phyloP scores from a whole-genome alignment of 768 basidiomycete genomes.

The Russula brevipes region DNA sequence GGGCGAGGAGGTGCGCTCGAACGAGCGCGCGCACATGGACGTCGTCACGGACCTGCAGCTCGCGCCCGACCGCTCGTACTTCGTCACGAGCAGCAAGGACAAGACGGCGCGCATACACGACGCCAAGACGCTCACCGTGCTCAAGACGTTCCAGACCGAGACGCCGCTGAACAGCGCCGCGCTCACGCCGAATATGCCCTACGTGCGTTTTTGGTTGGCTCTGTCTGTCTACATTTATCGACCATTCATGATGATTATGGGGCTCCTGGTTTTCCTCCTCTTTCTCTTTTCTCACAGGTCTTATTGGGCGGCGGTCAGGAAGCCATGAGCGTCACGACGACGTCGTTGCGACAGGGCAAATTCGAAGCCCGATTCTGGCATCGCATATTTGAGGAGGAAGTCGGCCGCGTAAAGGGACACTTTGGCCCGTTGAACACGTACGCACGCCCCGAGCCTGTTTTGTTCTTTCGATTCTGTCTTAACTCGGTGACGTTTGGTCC shows the following conservation, averaged over 20 bases:
- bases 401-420: constrained; percentile 95
- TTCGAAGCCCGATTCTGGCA: constrained; percentile 99
- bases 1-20: constrained; percentile 76
- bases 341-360: constrained; percentile 88
- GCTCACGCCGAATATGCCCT: constrained; percentile 77
- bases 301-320: constrained; percentile 96
- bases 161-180: constrained; percentile 95
- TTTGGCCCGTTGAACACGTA: constrained; percentile 96
- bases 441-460: constrained; percentile 29
- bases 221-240: too few species aligned
- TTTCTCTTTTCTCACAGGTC: constrained; percentile 43
- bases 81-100: constrained; percentile 95
- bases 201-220: constrained; percentile 45
- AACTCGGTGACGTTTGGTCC: not conserved
- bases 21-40: constrained; percentile 85
- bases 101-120: constrained; percentile 94
- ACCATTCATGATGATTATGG: not conserved
- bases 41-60: constrained; percentile 90
- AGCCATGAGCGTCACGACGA: constrained; percentile 96
- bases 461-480: constrained; percentile 8
- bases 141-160: constrained; percentile 92
- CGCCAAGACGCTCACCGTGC: constrained; percentile 77
- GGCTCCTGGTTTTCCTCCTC: not conserved
- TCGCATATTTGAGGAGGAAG: constrained; percentile 93
- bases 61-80: constrained; percentile 85